Conservation (phyloP, 768 basidiomycete species). For the Trametopsis cervina region DNA sequence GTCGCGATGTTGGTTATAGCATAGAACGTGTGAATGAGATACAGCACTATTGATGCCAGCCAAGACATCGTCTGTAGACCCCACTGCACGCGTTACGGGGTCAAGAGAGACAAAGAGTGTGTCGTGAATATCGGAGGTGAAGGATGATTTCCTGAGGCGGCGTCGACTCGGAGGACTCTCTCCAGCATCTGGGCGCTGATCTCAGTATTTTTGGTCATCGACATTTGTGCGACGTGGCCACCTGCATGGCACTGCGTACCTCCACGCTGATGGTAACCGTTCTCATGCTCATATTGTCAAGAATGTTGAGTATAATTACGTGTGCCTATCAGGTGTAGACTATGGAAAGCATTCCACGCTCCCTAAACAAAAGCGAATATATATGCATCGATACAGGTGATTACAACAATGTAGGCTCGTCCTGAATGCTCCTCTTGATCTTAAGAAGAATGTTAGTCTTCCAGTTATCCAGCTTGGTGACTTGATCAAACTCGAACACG, state of each 20-base stretch:
- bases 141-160: background rate
- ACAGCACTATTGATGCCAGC: constrained; percentile 41
- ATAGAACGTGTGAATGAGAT: constrained; percentile 54
- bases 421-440: constrained; percentile 77
- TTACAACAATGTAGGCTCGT: constrained; percentile 35
- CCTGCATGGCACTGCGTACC: no score
- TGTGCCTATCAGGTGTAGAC: no score
- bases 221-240: background rate
- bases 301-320: no score
- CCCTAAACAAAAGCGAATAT: no score
- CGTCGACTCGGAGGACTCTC: background rate
- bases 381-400: background rate
- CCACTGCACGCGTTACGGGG: background rate
- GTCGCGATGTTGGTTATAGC: constrained; percentile 33
- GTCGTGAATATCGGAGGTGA: background rate
- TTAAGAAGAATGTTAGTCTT: constrained; percentile 88
- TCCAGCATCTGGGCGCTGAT: background rate
- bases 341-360: no score
- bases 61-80: constrained; percentile 31
- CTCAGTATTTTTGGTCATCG: no score
- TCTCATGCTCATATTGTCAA: no score
- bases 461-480: constrained; percentile 93
- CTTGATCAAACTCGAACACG: constrained; percentile 90
- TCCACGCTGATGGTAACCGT: no score
- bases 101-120: background rate